Evolutionary conservation across 2,329 filamentous ascomycete genomes (phyloP), one percentile per base, ranked within the genome.

Genomic region (Epichloe coenophiala): DNA sequence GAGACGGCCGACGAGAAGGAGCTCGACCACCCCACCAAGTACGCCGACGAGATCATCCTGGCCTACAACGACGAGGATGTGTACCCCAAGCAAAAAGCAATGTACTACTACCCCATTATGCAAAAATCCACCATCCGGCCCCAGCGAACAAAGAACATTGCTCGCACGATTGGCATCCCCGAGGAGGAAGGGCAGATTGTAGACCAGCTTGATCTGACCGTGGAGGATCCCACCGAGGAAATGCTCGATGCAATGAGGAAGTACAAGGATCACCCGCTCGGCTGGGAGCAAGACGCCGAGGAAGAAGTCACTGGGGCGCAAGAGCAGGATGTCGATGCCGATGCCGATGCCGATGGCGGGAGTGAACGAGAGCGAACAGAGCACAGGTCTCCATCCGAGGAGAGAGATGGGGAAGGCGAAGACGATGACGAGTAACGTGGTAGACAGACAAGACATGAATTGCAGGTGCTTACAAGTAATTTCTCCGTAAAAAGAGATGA

Each of bases 21-120:
- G 63, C 68, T 77, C 44, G 72, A 76, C 55, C 73, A 78, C 59
- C 62, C 71, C 39, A 76, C 72, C 49, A 83, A 83, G 65, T 84
- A 83, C 62, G 71, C 76, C 55, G 74, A 84, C 54, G 80, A 85
- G 63, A 69, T 84, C 36, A 72, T 83, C 51, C 65, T 85, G 31
- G 72, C 77, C 3, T 74, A 76, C 59, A 73, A 78, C 57, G 74
- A 80, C 54, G 75, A 76, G 54, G 73, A 65, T 23, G 59, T 66
- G 46, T 71, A 74, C 54, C 72, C 72, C 47, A 65, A 68, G 51
- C 72, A 78, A 55, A 78, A 77, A 62, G 81, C 74, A 6, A 77
- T 75, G 12, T 84, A 81, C 63, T 85, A 84, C 65, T 85, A 84
- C 58, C 82, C 82, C 4, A 73, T 85, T 55, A 77, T 84, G 66